Conservation (phyloP, 345 rosid species). For the Aegle marmelos region DNA sequence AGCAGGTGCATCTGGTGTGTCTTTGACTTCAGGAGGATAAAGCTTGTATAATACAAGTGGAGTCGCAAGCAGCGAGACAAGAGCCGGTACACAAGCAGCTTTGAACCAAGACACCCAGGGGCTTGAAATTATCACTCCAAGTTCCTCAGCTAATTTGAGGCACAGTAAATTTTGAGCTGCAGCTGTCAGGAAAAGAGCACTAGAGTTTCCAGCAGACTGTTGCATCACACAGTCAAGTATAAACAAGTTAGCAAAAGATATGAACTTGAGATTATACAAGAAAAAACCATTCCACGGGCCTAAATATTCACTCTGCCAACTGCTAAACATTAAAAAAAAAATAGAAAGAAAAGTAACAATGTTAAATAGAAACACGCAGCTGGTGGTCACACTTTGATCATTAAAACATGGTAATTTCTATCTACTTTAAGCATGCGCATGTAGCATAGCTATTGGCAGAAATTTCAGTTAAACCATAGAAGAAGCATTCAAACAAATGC, state of each 20-base stretch:
- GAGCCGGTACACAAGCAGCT: slow-evolving; percentile 86
- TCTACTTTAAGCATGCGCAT: not conserved
- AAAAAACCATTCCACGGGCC: not conserved
- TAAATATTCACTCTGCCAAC: not conserved
- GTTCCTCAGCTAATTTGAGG: slow-evolving; percentile 91
- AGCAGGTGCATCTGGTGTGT: slow-evolving; percentile 95
- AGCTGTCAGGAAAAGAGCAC: slow-evolving; percentile 96
- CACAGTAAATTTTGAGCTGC: slow-evolving; percentile 95
- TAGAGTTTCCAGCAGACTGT: slow-evolving; percentile 84
- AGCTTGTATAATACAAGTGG: slow-evolving; percentile 78
- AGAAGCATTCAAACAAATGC: not conserved
- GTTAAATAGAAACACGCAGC: not conserved
- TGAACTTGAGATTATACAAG: not conserved
- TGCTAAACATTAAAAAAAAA: not conserved
- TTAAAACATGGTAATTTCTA: not conserved
- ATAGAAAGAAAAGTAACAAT: not conserved
- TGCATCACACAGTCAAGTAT: slow-evolving; percentile 26
- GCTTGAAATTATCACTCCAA: slow-evolving; percentile 69
- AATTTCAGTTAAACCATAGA: not conserved
- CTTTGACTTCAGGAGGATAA: slow-evolving; percentile 94
- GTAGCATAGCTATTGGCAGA: too few relatives aligned
- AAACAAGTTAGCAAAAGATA: not conserved
- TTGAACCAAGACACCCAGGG: slow-evolving; percentile 99
- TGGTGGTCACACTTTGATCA: not conserved
- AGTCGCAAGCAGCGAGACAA: slow-evolving; percentile 67